Base-by-base conservation (phyloP, 1,284 basidiomycete genomes). In the Pseudozyma tsukubaensis region DNA sequence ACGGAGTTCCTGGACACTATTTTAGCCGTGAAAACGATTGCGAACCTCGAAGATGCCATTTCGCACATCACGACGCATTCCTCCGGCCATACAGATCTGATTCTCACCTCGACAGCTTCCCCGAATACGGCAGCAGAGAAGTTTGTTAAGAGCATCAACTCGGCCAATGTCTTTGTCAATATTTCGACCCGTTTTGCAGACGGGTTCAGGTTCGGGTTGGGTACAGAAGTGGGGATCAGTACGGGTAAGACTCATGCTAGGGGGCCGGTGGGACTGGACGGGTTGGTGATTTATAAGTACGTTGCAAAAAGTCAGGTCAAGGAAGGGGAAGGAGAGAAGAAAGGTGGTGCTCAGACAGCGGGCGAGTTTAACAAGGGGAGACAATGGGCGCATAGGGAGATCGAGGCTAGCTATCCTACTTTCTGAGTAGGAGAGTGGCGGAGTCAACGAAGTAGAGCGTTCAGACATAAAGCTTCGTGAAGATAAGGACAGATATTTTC, bases 181-280 rank as follows among this genome's bases (percentile, higher is more conserved):
- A 93, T 94, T 3, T 93, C 91, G 72, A 97, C 97, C 9, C 89
- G 97, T 49, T 99, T 99, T 82, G 92, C 95, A 0, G 97, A 99
- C 85, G 97, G 97, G 1, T 98, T 96, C 86, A 87, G 97, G 59
- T 99, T 94, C 85, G 97, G 97, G 0, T 93, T 97, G 74, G 97
- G 97, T 1, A 96, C 97, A 1, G 97, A 99, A 86, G 96, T 99
- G 1, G 97, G 97, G 10, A 97, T 99, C 82, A 92, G 91, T 83
- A 99, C 97, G 0, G 94, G 94, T 2, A 91, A 93, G 79, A 97
- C 97, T 57, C 97, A 99, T 82, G 96, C 97, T 2, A 88, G 97
- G 34, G 97, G 97, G 2, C 97, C 97, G 0, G 97, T 99, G 1
- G 97, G 97, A 0, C 87, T 99, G 55, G 94, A 98, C 74, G 97